Evolutionary conservation across 192 early-diverging fungal genomes (phyloP).

Genomic region (Physocladia obscura): DNA sequence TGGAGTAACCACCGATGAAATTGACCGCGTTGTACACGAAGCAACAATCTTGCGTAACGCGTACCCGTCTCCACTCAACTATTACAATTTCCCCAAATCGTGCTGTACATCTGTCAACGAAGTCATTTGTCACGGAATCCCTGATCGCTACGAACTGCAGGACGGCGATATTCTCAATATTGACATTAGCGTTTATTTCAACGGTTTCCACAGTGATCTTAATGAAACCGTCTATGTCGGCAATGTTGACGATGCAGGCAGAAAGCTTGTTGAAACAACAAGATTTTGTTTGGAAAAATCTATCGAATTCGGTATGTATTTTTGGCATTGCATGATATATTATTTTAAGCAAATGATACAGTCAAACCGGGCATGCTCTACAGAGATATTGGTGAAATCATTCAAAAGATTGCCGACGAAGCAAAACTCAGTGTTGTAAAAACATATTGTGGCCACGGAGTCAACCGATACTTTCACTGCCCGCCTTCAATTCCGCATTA

Average conservation of each 20-base stretch:
- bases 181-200: slow-evolving; percentile 83
- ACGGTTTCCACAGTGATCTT: slow-evolving; percentile 93
- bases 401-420: slow-evolving; percentile 80
- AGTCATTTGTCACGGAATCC: slow-evolving; percentile 97
- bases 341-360: slow-evolving; percentile 27
- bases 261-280: slow-evolving; percentile 75
- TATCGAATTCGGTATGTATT: slow-evolving; percentile 76
- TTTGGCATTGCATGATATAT: background rate
- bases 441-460: slow-evolving; percentile 91
- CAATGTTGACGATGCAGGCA: slow-evolving; percentile 74
- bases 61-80: slow-evolving; percentile 97
- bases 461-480: slow-evolving; percentile 84
- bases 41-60: slow-evolving; percentile 76
- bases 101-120: slow-evolving; percentile 88
- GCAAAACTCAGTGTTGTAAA: slow-evolving; percentile 90
- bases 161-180: slow-evolving; percentile 98
- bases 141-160: slow-evolving; percentile 85
- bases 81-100: slow-evolving; percentile 94
- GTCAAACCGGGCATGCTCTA: slow-evolving; percentile 90
- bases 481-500: slow-evolving; percentile 93
- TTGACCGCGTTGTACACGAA: slow-evolving; percentile 94
- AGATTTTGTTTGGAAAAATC: slow-evolving; percentile 88
- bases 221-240: slow-evolving; percentile 93
- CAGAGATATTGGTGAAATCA: slow-evolving; percentile 87
- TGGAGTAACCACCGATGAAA: slow-evolving; percentile 93